Evolutionary conservation across 208 protist species (phyloP).

Genomic region (Wallacemonas sp.): DNA sequence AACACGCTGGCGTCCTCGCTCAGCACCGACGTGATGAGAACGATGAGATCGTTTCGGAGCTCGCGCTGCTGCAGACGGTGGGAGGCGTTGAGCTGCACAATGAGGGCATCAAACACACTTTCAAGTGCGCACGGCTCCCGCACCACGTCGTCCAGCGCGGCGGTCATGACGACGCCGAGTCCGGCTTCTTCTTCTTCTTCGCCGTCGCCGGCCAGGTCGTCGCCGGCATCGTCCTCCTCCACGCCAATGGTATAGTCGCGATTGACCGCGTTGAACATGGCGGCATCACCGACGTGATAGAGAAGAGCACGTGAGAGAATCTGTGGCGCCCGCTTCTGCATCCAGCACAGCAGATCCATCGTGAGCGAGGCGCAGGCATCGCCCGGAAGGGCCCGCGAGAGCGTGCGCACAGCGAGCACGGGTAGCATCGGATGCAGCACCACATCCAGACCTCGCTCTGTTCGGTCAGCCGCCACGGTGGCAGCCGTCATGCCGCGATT

Average conservation of each 20-base stretch:
- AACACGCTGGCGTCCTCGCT: slow-evolving; percentile 28
- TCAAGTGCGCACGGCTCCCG: slow-evolving; percentile 41
- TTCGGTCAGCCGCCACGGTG: neutral
- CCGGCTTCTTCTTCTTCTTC: neutral
- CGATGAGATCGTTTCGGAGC: slow-evolving; percentile 65
- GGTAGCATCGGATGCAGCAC: slow-evolving; percentile 29
- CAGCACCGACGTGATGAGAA: slow-evolving; percentile 49
- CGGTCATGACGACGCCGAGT: neutral
- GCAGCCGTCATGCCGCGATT: too few relatives aligned
- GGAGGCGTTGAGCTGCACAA: slow-evolving; percentile 55
- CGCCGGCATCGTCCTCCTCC: neutral
- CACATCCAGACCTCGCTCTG: slow-evolving; percentile 10
- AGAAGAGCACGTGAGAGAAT: slow-evolving; percentile 36
- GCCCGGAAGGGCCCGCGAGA: slow-evolving; percentile 32
- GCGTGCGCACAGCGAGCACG: slow-evolving; percentile 36
- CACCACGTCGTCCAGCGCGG: slow-evolving; percentile 2
- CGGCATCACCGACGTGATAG: slow-evolving; percentile 25
- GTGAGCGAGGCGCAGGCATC: slow-evolving; percentile 41
- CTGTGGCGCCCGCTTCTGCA: slow-evolving; percentile 37
- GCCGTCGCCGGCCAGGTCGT: neutral
- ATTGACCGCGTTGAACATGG: neutral
- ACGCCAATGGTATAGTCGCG: neutral
- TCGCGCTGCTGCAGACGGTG: slow-evolving; percentile 60
- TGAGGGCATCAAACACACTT: slow-evolving; percentile 46
- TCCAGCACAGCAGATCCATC: slow-evolving; percentile 62